Evolutionary conservation across 2,329 filamentous ascomycete species (phyloP).

Genomic region (Pseudogymnoascus sp.): DNA sequence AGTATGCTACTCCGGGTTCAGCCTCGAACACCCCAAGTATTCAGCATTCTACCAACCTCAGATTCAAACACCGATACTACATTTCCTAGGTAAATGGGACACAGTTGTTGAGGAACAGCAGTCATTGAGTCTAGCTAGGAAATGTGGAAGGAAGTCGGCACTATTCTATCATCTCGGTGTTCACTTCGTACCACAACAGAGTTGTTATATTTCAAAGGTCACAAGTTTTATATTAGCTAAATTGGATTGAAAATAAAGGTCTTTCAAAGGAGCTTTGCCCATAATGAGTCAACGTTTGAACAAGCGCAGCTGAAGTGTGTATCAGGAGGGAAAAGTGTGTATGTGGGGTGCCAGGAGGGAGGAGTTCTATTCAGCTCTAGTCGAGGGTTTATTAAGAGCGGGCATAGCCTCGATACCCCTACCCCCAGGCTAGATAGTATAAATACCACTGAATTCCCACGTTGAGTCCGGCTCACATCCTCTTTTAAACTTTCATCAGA

Average conservation of each 20-base stretch:
- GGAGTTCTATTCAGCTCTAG: background rate
- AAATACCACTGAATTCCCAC: background rate
- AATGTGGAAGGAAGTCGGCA: background rate
- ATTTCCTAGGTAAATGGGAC: constrained; percentile 10
- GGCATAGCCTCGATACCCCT: background rate
- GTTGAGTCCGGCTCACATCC: background rate
- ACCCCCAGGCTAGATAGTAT: background rate
- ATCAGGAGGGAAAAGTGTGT: too few species aligned
- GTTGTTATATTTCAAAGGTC: background rate
- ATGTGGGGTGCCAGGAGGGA: background rate
- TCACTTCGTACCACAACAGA: constrained; percentile 7
- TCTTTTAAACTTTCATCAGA: background rate
- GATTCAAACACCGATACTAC: constrained; percentile 8
- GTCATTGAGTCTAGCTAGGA: background rate
- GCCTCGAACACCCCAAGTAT: constrained; percentile 8
- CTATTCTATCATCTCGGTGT: constrained; percentile 10
- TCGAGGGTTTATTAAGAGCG: background rate
- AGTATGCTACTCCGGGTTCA: constrained; percentile 11
- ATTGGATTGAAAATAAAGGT: background rate
- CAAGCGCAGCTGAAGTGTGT: background rate
- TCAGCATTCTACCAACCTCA: constrained; percentile 9
- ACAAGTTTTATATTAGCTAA: background rate
- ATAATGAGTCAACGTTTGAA: background rate
- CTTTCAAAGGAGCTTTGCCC: background rate
- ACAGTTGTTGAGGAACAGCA: constrained; percentile 6